These are phyloP conservation scores for Fusarium nanum DNA, from an alignment of 2,329 filamentous ascomycete genomes.

Conservation along the genomic window DNA sequence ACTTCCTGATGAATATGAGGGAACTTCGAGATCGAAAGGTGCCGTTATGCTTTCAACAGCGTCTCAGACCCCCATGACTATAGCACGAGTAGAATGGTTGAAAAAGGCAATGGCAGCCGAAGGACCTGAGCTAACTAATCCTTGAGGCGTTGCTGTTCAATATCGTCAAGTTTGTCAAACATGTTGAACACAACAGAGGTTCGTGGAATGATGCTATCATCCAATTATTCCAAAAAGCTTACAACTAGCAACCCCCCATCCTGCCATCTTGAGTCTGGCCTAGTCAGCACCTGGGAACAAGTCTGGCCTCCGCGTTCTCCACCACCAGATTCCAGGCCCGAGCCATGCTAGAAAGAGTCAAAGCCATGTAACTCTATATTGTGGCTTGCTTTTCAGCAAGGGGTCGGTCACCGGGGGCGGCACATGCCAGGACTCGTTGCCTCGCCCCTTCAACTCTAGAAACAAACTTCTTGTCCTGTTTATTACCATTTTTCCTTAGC, in stretches of 20 bases:
- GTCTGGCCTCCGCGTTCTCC: conserved; percentile 7
- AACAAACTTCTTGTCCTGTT: conserved; percentile 11
- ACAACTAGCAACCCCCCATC: not conserved
- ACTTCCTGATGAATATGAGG: not conserved
- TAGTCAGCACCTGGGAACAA: conserved; percentile 22
- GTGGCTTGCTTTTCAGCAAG: conserved; percentile 23
- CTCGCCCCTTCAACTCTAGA: conserved; percentile 13
- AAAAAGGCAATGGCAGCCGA: not conserved
- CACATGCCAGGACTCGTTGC: conserved; percentile 17
- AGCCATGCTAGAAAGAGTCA: conserved; percentile 19
- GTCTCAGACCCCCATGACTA: not conserved
- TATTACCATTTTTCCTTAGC: conserved; percentile 10
- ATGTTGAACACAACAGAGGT: not conserved
- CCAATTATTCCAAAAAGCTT: not conserved
- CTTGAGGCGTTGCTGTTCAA: not conserved
- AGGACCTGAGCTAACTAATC: not conserved
- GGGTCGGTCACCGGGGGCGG: conserved; percentile 9
- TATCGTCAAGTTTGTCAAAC: not conserved
- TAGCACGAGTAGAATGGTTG: not conserved
- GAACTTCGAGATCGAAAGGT: not conserved
- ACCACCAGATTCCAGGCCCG: conserved; percentile 23
- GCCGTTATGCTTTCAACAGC: not conserved
- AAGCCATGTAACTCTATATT: conserved; percentile 23
- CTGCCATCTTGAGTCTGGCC: not conserved
- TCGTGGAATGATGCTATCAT: not conserved